A percentile compares a stretch with the other conserved stretches of the same genome.
Evolutionary conservation across 2,329 filamentous ascomycete species (phyloP).

Genomic region (Colletotrichum higginsianum): DNA sequence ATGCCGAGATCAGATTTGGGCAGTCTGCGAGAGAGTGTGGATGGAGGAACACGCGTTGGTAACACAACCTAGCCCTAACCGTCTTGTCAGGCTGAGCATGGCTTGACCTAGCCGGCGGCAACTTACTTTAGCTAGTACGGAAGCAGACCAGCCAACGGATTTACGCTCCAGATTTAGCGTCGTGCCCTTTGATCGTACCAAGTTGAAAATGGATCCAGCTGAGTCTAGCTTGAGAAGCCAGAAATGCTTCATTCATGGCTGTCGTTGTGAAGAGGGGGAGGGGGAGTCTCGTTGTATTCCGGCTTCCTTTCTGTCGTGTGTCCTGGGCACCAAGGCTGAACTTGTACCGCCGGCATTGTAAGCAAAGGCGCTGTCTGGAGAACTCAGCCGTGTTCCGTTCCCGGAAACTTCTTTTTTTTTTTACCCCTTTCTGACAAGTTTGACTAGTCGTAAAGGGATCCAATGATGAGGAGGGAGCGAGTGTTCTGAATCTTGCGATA

Average conservation of each 20-base stretch:
- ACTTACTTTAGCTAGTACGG: background rate
- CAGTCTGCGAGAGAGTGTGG: background rate
- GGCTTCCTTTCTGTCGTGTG: background rate
- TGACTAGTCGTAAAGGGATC: conserved; percentile 17
- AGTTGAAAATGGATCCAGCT: background rate
- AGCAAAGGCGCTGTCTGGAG: conserved; percentile 3
- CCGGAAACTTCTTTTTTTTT: conserved; percentile 15
- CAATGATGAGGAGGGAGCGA: background rate
- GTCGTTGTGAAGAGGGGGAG: too few relatives aligned
- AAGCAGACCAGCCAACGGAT: background rate
- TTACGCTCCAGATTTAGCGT: background rate
- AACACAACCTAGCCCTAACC: conserved; percentile 3
- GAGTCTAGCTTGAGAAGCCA: background rate
- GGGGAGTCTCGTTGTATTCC: background rate
- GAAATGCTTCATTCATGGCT: background rate
- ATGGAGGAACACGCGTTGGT: background rate
- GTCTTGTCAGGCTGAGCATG: background rate
- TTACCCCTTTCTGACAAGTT: background rate
- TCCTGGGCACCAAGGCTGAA: conserved; percentile 5
- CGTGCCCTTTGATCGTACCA: too few relatives aligned
- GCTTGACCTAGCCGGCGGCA: background rate
- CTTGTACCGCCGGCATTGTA: conserved; percentile 11
- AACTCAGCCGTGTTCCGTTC: conserved; percentile 11
- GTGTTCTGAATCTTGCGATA: background rate
- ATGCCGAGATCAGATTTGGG: background rate